Evolutionary conservation across 2,329 filamentous ascomycete species (phyloP).

Genomic region (Aspergillus sp.): DNA sequence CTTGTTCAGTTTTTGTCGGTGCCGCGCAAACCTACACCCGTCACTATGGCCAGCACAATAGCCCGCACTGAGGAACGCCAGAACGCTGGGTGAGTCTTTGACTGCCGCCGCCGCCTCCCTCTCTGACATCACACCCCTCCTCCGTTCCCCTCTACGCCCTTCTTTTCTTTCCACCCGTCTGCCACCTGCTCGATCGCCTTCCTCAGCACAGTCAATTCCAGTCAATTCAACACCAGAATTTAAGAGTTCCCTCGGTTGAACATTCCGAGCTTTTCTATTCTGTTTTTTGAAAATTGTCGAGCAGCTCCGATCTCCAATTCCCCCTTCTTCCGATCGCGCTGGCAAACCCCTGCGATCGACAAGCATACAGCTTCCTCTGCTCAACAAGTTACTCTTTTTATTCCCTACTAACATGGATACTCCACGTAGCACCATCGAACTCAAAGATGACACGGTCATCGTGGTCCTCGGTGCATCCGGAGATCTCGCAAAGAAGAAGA

Average conservation of each 20-base stretch:
- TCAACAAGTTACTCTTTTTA: constrained; percentile 4
- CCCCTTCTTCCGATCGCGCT: constrained; percentile 1
- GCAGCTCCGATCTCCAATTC: neutral
- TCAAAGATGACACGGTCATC: constrained; percentile 98
- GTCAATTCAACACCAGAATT: neutral
- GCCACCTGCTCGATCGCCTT: constrained; percentile 7
- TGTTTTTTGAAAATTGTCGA: neutral
- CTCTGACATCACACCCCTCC: constrained; percentile 40
- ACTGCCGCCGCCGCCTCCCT: constrained; percentile 11
- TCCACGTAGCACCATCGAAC: constrained; percentile 72
- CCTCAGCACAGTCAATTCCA: neutral
- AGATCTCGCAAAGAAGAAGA: constrained; percentile 99
- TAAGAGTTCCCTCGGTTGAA: neutral
- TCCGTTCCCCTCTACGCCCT: constrained; percentile 11
- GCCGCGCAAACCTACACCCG: constrained; percentile 2
- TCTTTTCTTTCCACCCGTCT: constrained; percentile 11
- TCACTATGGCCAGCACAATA: constrained; percentile 52
- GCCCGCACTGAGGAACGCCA: constrained; percentile 50
- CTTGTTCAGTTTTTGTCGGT: neutral
- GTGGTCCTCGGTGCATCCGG: constrained; percentile 95
- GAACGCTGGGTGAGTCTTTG: constrained; percentile 52
- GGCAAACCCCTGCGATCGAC: constrained; percentile 9
- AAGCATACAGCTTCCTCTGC: constrained; percentile 1
- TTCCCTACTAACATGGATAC: constrained; percentile 40
- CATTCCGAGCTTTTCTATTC: neutral